Evolutionary conservation across 2,329 filamentous ascomycete species (phyloP), one percentile per base, ranked within the genome.

Genomic region (Lithohypha guttulata): DNA sequence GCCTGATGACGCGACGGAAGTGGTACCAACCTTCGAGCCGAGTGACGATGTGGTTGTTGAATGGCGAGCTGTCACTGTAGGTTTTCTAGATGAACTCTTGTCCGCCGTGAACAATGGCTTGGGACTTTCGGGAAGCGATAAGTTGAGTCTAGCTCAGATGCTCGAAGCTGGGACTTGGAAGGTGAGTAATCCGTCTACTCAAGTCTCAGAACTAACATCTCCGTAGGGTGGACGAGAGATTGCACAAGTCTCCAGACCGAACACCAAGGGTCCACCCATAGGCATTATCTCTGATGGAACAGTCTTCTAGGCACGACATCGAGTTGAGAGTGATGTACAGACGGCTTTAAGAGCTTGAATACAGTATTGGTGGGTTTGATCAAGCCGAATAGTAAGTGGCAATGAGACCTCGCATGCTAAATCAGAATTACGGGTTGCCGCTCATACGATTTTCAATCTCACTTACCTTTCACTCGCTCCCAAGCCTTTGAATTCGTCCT

Each of bases 141-240:
- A 70, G 51, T 63, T 98, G 57, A 83, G 69, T 27, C 62, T 96
- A 50, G 78, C 87, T 4, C 91, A 98, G 59, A 77, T 98, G 66
- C 70, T 98, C 13, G 91, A 96, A 61, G 91, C 89, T 10, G 91
- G 91, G 36, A 93, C 84, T 56, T 98, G 91, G 89, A 96, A 96
- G 82, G 87, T 91, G 61, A 64, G 75, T 52, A 42, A 14, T 19
- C 26, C 4, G n/a, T n/a, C n/a, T n/a, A n/a, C n/a, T n/a, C n/a
- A n/a, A n/a, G n/a, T n/a, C n/a, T n/a, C n/a, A n/a, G 11, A 28
- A 15, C 34, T 6, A 10, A 6, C 27, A 17, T 5, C 41, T 28
- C 33, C 6, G 17, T 48, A 77, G 87, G 89, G 89, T 53, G 91
- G 91, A 43, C 79, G 91, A 56, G 91, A 96, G 64, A 82, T 96